A percentile compares a stretch with the other conserved stretches of the same genome.
Conservation (phyloP, 2,329 filamentous ascomycete genomes). For the Cladorrhinum sp. region DNA sequence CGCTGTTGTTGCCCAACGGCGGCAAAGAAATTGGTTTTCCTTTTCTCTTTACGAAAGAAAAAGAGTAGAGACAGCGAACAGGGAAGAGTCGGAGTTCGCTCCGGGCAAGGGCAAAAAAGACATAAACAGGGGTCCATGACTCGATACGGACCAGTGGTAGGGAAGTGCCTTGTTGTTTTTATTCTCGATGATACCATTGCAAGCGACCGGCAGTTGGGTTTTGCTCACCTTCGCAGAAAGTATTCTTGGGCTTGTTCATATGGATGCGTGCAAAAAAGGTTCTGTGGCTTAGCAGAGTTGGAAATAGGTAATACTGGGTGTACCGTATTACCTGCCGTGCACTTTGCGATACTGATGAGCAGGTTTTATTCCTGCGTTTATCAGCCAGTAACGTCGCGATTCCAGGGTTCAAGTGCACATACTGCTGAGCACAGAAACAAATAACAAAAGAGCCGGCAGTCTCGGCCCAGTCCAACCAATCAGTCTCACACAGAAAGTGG, state of each 20-base stretch:
- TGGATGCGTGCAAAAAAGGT: not conserved
- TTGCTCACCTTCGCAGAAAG: not conserved
- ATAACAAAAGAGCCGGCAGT: not conserved
- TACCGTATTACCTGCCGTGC: not conserved
- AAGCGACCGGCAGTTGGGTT: not conserved
- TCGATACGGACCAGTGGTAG: not conserved
- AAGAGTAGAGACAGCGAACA: not conserved
- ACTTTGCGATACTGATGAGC: not conserved
- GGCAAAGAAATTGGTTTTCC: not conserved
- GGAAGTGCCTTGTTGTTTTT: not conserved
- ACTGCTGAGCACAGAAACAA: not conserved
- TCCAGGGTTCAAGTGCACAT: not conserved
- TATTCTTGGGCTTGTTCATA: no score
- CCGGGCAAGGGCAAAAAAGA: not conserved
- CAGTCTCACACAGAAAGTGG: not conserved
- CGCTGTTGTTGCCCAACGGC: not conserved
- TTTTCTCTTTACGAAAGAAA: not conserved
- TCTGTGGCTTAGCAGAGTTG: not conserved
- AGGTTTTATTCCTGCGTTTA: not conserved
- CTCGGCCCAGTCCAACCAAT: conserved; percentile 3
- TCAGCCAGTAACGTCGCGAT: conserved; percentile 3
- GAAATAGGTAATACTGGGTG: not conserved
- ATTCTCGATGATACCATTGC: not conserved
- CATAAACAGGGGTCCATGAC: conserved; percentile 1
- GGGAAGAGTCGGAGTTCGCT: not conserved